phyloP scores from a whole-genome alignment of 345 rosid species.

The Eucalyptus curtisii region DNA sequence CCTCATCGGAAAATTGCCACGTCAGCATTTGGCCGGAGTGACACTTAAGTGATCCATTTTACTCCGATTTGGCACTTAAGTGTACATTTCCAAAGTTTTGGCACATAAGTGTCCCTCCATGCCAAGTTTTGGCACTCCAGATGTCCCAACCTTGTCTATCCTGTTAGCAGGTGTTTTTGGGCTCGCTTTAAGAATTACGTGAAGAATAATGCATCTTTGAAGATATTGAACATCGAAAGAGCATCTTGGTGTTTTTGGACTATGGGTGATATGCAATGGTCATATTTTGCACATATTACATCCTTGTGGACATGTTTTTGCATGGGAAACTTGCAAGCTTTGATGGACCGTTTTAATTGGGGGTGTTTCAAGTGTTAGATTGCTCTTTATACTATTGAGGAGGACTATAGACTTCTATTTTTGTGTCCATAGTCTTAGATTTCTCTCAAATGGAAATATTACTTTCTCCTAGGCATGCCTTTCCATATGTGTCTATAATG shows the following conservation, averaged over 20 bases:
- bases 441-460: background rate
- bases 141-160: too few relatives aligned
- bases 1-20: too few relatives aligned
- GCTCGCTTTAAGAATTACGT: background rate
- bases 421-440: background rate
- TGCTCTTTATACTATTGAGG: background rate
- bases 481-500: too few relatives aligned
- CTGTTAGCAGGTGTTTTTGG: background rate
- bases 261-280: background rate
- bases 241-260: background rate
- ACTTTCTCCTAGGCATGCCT: background rate
- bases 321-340: background rate
- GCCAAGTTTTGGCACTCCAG: too few relatives aligned
- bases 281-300: background rate
- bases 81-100: too few relatives aligned
- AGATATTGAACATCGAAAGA: background rate
- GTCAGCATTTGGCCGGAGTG: too few relatives aligned
- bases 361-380: background rate
- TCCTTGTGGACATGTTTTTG: background rate
- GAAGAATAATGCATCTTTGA: background rate
- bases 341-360: background rate
- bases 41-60: too few relatives aligned
- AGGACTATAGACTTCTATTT: background rate
- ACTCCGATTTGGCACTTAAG: too few relatives aligned
- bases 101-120: too few relatives aligned